These are phyloP conservation scores for Metschnikowia peoriensis DNA, from an alignment of 805 yeast species.

Conservation along the genomic window DNA sequence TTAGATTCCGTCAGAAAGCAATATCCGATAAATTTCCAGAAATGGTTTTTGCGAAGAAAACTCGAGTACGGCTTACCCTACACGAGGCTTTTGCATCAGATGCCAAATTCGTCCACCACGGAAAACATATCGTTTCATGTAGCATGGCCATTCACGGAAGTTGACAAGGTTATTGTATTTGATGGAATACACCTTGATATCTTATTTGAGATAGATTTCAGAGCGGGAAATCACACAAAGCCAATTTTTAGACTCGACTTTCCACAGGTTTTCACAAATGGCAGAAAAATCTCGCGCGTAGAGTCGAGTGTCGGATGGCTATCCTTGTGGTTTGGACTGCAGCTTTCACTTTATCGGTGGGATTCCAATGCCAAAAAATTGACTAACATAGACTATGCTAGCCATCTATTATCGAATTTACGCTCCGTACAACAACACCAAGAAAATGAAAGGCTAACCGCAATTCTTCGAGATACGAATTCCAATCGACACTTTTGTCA, in stretches of 20 bases:
- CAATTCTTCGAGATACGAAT: not conserved
- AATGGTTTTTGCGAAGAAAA: not conserved
- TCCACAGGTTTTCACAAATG: not conserved
- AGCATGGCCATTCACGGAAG: not conserved
- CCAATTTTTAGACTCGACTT: not conserved
- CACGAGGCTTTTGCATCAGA: not conserved
- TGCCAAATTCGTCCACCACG: not conserved
- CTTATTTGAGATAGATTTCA: not conserved
- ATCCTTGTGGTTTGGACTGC: not conserved
- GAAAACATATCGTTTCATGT: not conserved
- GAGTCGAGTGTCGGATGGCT: not conserved
- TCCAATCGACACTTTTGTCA: not conserved
- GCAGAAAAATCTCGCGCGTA: too few species aligned
- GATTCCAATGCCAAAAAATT: not conserved
- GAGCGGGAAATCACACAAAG: not conserved
- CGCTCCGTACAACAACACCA: not conserved
- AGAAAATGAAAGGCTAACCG: not conserved
- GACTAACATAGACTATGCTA: not conserved
- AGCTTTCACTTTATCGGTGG: constrained; percentile 3
- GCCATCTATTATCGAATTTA: not conserved
- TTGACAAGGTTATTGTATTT: not conserved
- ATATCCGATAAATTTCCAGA: not conserved
- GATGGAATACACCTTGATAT: not conserved
- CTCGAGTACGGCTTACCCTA: not conserved
- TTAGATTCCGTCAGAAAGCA: not conserved